Base-by-base conservation (phyloP, 2,329 filamentous ascomycete species). In the Talaromyces islandicus region DNA sequence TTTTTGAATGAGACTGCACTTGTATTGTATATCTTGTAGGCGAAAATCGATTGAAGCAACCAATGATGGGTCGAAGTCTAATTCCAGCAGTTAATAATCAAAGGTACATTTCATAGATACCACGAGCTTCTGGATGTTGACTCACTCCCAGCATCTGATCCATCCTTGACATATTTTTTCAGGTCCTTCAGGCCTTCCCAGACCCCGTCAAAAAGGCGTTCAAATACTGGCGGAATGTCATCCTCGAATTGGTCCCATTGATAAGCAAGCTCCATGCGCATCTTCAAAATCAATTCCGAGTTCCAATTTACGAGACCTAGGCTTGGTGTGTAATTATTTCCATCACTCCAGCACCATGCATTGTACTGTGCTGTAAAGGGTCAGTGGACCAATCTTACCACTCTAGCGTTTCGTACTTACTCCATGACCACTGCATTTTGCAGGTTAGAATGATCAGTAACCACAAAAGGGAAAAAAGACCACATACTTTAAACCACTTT, bases 171-270 rank as follows among this genome's bases (percentile, higher is more conserved):
- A 27, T 27, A 6, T 27, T 27, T 27, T 27, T 3, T 27, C 25
- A 55, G 19, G 11, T 55, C 21, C 11, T 43, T 24, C 2, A 55
- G 38, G 27, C 17, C 5, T n/a, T 9, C 14, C 24, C 21, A 41
- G 54, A 55, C 12, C 25, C 14, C 25, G 7, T 25, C 4, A 9
- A 55, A 25, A 25, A 55, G 32, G 19, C 1, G 2, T 55, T 41
- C 14, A 9, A 55, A 41, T 7, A 41, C n/a, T 11, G 27, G 2
- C 19, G 21, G n/a, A 17, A 55, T 55, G 12, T 55, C 54, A 12
- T 55, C 54, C 17, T 55, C 54, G 54, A 55, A 55, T 35, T 41
- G 9, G 25, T 55, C 32, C 54, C 54, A 55, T 55, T 46, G 54
- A 41, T 27, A 43, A n/a, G 19, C 32, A 7, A 55, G 24, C 19